phyloP scores from a whole-genome alignment of 495 filamentous ascomycete genomes.

The Extremus antarcticus region DNA sequence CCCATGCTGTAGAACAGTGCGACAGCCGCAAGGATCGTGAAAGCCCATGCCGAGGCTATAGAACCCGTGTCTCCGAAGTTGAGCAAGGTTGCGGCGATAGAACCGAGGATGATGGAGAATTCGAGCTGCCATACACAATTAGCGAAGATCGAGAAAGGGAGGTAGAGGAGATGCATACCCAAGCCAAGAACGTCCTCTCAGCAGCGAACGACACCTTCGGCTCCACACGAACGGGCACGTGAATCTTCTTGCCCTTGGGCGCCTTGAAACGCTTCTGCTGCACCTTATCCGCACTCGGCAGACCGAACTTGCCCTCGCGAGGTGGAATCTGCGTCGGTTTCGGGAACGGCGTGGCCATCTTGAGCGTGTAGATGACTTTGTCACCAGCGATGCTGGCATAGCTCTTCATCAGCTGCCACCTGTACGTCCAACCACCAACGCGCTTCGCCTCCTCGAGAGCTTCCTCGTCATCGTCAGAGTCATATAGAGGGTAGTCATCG shows the following conservation, averaged over 20 bases:
- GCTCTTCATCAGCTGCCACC: slow-evolving; percentile 42
- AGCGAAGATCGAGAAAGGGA: not conserved
- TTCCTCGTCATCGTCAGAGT: slow-evolving; percentile 77
- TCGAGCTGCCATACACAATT: slow-evolving; percentile 46
- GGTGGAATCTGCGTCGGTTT: slow-evolving; percentile 48
- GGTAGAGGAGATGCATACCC: slow-evolving; percentile 42
- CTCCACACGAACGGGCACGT: slow-evolving; percentile 90
- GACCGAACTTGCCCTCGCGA: slow-evolving; percentile 39
- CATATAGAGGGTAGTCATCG: slow-evolving; percentile 76
- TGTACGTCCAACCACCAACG: slow-evolving; percentile 62
- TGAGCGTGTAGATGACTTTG: slow-evolving; percentile 36
- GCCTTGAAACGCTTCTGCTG: slow-evolving; percentile 62
- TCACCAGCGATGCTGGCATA: slow-evolving; percentile 34
- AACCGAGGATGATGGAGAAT: slow-evolving; percentile 85
- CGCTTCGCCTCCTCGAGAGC: slow-evolving; percentile 65
- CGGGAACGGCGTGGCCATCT: slow-evolving; percentile 47
- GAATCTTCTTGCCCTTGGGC: slow-evolving; percentile 83
- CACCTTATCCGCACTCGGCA: slow-evolving; percentile 36
- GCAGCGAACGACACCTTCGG: slow-evolving; percentile 97
- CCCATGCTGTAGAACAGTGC: slow-evolving; percentile 67
- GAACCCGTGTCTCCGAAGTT: slow-evolving; percentile 61
- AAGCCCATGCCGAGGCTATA: slow-evolving; percentile 57
- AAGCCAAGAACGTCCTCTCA: slow-evolving; percentile 89
- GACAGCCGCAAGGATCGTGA: slow-evolving; percentile 67
- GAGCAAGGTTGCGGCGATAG: slow-evolving; percentile 80